Evolutionary conservation across 305 asterid genomes (phyloP).

Genomic region (Fraxinus sp.): DNA sequence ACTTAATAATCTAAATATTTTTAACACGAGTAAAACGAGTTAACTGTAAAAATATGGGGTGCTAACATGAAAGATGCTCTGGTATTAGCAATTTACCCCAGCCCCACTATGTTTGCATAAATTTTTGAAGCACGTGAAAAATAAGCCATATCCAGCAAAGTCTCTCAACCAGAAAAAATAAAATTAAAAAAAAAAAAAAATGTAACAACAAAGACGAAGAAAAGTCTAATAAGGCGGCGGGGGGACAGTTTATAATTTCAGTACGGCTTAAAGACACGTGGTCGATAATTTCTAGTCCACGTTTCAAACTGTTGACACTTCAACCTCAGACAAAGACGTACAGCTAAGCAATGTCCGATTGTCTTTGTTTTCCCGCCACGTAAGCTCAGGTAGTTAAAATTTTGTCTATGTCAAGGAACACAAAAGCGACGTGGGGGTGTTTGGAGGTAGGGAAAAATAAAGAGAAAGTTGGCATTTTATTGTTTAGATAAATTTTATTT

Average conservation of each 20-base stretch:
- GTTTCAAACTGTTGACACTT: slow-evolving; percentile 1
- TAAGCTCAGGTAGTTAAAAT: slow-evolving; percentile 22
- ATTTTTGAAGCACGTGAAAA: slow-evolving; percentile 34
- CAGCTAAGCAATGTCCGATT: slow-evolving; percentile 28
- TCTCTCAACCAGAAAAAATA: neutral
- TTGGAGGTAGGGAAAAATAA: neutral
- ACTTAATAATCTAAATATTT: neutral
- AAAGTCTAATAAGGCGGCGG: slow-evolving; percentile 25
- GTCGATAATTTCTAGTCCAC: slow-evolving; percentile 8
- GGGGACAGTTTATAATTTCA: slow-evolving; percentile 15
- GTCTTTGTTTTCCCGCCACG: slow-evolving; percentile 24
- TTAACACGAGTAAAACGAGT: too few relatives aligned
- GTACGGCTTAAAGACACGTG: slow-evolving; percentile 24
- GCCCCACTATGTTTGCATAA: neutral
- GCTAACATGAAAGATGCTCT: neutral
- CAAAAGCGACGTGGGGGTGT: slow-evolving; percentile 5
- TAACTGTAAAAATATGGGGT: too few relatives aligned
- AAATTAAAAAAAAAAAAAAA: neutral
- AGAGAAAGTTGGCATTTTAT: neutral
- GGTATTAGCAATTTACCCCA: slow-evolving; percentile 4
- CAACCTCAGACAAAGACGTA: slow-evolving; percentile 26
- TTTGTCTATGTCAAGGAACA: slow-evolving; percentile 21
- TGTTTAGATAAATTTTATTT: too few relatives aligned
- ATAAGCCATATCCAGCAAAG: neutral
- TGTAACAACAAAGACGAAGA: neutral